Base-by-base conservation (phyloP, 257 asterid genomes). In the Galeopsis tetrahit region DNA sequence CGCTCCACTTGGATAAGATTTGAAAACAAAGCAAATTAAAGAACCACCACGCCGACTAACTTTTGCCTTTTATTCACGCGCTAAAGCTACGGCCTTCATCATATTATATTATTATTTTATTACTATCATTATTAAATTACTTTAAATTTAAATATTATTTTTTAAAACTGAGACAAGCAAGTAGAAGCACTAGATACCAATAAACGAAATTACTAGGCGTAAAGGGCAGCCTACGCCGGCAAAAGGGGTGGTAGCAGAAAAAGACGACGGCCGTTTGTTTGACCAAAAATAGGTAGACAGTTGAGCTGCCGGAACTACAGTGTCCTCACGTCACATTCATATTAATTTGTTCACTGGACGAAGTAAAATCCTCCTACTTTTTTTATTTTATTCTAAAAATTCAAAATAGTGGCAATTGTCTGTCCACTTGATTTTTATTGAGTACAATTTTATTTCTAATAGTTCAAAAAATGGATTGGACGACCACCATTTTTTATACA, bases 221-320 rank as follows among this genome's bases (percentile, higher is more conserved):
- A n/a, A n/a, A n/a, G 28, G 75, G 80, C 80, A 74, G 66, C 49
- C 35, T 15, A 62, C 79, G 81, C 80, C 83, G 88, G 85, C 81
- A 36, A 55, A 39, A 73, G 73, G 36, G 73, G 72, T 36, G 74
- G 61, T 63, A 78, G 73, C 71, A 49, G 72, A 10, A 17, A 57
- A 74, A 60, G 63, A 71, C 64, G 71, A 66, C 80, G 66, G 82
- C 83, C 83, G 78, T 62, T 46, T 39, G 80, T 66, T 72, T 79
- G 74, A 76, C 85, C 65, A 61, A 51, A 53, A 1, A 36, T 62
- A 64, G 66, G 80, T 15, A 28, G 68, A 66, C 75, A 71, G 84
- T 74, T 68, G 85, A 82, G 68, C 68, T 38, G 75, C 80, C 76
- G 49, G 53, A 75, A 56, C 63, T 62, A 66, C 69, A 69, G 69